Evolutionary conservation across 176 grass and related monocot genomes (phyloP), one percentile per base, ranked within the genome.

Genomic region (Tillandsia fasciculata): DNA sequence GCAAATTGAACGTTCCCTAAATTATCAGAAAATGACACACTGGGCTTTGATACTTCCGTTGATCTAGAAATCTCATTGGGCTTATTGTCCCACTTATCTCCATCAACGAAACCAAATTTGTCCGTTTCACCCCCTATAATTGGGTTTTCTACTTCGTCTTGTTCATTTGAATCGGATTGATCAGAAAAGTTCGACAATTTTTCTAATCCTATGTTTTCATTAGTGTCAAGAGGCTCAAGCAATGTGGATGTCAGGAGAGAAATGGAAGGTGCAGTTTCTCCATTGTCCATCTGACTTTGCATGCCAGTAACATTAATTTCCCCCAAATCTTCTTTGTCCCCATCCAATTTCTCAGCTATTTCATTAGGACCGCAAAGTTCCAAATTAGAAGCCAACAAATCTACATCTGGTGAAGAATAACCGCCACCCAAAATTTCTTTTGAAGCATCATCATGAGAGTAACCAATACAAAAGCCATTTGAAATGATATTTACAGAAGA

Each of bases 1-100:
- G 83, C 76, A 56, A 96, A 96, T 74, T 89, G 88, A 71, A 77
- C 78, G 73, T 97, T 89, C 47, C 90, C 93, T 72, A 68, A 70
- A 61, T 70, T 76, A 65, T 85, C 79, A 77, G 81, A 81, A 53
- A 69, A 72, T 11, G 81, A 63, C 52, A 77, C 76, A 72, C 28
- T 23, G 64, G 65, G 2, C 56, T 80, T 70, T 58, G 49, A 50
- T 80, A 71, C 70, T 81, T 91, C 58, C 28, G 14, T 68, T 27
- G 68, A 47, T 64, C 48, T 67, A 76, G 68, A 48, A 49, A 48
- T 73, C 50, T 63, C 20, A 47, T 57, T 66, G 59, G 54, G 49
- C 47, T 49, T 66, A 78, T 27, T 48, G 52, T 24, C 42, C 68
- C 51, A 51, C 76, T 77, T 69, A 61, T 51, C 72, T 72, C 13